A percentile compares a stretch with the other conserved stretches of the same genome.
Conservation (phyloP, 768 basidiomycete species). For the Boletus vermiculosoides region DNA sequence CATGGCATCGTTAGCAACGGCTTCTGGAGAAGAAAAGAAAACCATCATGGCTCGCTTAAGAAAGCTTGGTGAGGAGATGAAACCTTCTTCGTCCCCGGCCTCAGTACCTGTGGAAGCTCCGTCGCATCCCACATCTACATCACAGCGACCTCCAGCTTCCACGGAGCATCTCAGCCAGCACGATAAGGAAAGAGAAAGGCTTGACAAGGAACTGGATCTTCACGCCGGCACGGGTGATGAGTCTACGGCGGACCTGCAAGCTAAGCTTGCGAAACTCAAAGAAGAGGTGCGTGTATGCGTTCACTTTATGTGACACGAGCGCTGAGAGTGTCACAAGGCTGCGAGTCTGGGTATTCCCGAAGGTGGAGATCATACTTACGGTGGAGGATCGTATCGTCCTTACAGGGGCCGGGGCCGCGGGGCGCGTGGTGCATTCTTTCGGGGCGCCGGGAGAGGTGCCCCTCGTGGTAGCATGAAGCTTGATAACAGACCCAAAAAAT, state of each 20-base stretch:
- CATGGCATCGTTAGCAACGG: conserved; percentile 65
- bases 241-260: conserved; percentile 69
- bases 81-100: conserved; percentile 33
- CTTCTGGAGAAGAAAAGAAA: conserved; percentile 73
- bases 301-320: not conserved
- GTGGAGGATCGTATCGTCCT: conserved; percentile 50
- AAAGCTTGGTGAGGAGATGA: conserved; percentile 80
- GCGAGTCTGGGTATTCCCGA: conserved; percentile 72
- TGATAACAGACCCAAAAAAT: conserved; percentile 83
- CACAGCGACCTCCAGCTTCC: conserved; percentile 24
- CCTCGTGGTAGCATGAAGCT: conserved; percentile 79
- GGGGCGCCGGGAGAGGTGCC: conserved; percentile 63
- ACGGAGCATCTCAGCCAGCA: conserved; percentile 41
- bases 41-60: conserved; percentile 72
- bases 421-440: conserved; percentile 53
- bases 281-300: conserved; percentile 57
- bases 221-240: conserved; percentile 43
- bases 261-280: conserved; percentile 72
- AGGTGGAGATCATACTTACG: conserved; percentile 35
- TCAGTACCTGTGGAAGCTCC: conserved; percentile 30
- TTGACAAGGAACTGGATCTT: conserved; percentile 85
- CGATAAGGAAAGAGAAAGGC: conserved; percentile 58
- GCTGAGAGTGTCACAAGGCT: conserved; percentile 46
- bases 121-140: conserved; percentile 26
- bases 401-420: conserved; percentile 70